Evolutionary conservation across 352 stramenopile species (phyloP).

Genomic region (Phytophthora brassicae): DNA sequence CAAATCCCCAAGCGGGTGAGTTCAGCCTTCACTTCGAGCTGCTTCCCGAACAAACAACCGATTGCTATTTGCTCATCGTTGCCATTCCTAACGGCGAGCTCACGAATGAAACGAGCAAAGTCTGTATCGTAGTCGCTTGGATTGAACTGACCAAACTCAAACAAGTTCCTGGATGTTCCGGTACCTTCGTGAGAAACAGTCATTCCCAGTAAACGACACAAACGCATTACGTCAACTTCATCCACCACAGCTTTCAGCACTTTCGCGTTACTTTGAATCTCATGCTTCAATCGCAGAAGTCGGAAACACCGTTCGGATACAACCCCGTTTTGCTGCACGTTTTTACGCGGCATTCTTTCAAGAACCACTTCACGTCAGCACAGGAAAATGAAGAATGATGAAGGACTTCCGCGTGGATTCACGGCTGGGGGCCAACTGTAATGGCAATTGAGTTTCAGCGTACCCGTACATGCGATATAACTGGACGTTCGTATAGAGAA

Average conservation of each 20-base stretch:
- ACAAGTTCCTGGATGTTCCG: slow-evolving; percentile 27
- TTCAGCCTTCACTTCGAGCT: slow-evolving; percentile 49
- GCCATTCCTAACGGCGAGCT: slow-evolving; percentile 10
- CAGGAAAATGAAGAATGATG: slow-evolving; percentile 23
- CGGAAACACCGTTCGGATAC: slow-evolving; percentile 44
- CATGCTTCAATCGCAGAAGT: slow-evolving; percentile 42
- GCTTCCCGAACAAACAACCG: slow-evolving; percentile 58
- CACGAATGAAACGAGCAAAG: slow-evolving; percentile 54
- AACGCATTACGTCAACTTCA: slow-evolving; percentile 62
- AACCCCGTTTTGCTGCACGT: not conserved
- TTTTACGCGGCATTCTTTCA: slow-evolving; percentile 24
- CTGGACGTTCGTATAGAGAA: no score
- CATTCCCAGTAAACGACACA: slow-evolving; percentile 55
- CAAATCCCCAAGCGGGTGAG: slow-evolving; percentile 41
- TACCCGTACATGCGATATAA: no score
- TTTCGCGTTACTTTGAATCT: slow-evolving; percentile 55
- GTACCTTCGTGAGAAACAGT: slow-evolving; percentile 24
- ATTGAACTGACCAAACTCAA: slow-evolving; percentile 47
- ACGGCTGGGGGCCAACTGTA: no score
- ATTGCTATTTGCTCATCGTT: slow-evolving; percentile 29
- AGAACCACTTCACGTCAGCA: not conserved
- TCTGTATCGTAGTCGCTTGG: slow-evolving; percentile 58
- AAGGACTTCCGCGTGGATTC: no score
- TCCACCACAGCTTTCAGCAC: slow-evolving; percentile 68
- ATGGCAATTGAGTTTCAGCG: no score